Base-by-base conservation (phyloP, 2,329 filamentous ascomycete species). In the Cadophora luteo-olivacea region DNA sequence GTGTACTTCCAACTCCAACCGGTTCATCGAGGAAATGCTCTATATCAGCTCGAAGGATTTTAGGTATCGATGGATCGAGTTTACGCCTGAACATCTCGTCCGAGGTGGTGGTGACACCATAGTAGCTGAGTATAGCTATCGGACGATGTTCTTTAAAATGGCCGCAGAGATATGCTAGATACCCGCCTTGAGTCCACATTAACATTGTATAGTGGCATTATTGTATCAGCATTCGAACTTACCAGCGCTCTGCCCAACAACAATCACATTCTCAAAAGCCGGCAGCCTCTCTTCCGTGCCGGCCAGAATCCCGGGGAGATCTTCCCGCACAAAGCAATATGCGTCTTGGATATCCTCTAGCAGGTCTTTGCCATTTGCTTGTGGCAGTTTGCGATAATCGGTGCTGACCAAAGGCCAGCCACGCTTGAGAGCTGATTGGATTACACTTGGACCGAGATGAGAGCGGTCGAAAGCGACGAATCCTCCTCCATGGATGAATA, bases 401-500 rank as follows among this genome's bases (percentile, higher is more conserved):
- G 57, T 36, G 19, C 65, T 65, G 14, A 69, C 45, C 0, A 69
- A 25, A 14, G 62, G 55, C 68, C 68, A 69, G 29, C 55, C 48
- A 14, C 68, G 49, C 38, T 49, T 64, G 9, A 69, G 49, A 19
- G 61, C 55, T 24, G 61, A 67, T 58, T 68, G 61, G 1, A 69
- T 52, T n/a, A 69, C 45, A 48, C 67, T 57, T 49, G 61, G 36
- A 4, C 65, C 61, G 19, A 69, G 12, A 61, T 61, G 32, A 24
- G 38, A 24, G 9, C 65, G 65, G 48, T 69, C 62, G 33, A 54
- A 63, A 6, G 48, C 54, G 3, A 69, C 65, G 16, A 67, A 65
- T 16, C 61, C 68, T 12, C 65, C 65, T n/a, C 65, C 61, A 33
- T 69, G 65, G 29, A 69, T 67, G 51, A 64, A 69, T 4, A 69